Base-by-base conservation (phyloP, 2,329 filamentous ascomycete species). In the Colletotrichum tanaceti region DNA sequence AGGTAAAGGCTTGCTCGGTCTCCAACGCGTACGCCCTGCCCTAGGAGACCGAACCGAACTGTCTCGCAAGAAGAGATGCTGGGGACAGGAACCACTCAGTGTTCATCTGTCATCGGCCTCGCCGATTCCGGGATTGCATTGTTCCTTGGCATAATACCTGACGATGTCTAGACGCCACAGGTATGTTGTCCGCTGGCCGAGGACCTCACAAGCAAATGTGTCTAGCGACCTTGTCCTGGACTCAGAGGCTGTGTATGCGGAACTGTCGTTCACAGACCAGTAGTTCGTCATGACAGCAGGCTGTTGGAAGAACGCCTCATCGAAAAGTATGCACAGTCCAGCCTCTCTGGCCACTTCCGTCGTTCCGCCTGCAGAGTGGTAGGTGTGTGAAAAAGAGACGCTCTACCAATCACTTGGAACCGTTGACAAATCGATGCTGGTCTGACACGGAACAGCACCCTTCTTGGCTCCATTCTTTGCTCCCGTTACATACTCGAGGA, bases 261-360 rank as follows among this genome's bases (percentile, higher is more conserved):
- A 10, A 11, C 28, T 50, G 49, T 24, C 47, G 49, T 20, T 32
- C 55, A 59, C 59, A 52, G 41, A 18, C 38, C 46, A 53, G 52
- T 38, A 22, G 35, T 54, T 55, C 65, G 47, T 46, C 20, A 44
- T 39, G 57, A 47, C 35, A 14, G 58, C 24, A 24, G 46, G 46
- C 46, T 58, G 39, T 43, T 54, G 63, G n/a, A n/a, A 20, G 41
- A 59, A 49, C 64, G 52, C 67, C 44, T 68, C 13, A 58, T 63
- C 58, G 57, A 68, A 63, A 68, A n/a, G 20, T 52, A 35, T 70
- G 66, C 57, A 65, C 49, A 28, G 49, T n/a, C 50, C 44, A 54
- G 53, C 64, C 61, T 71, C 41, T 68, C 70, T 71, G 68, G 14
- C 61, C 35, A 44, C 39, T 71, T 59, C 70, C 70, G 68, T 47